A percentile compares a stretch with the other conserved stretches of the same genome.
Evolutionary conservation across 257 asterid species (phyloP).

Genomic region (Rehmannia glutinosa): DNA sequence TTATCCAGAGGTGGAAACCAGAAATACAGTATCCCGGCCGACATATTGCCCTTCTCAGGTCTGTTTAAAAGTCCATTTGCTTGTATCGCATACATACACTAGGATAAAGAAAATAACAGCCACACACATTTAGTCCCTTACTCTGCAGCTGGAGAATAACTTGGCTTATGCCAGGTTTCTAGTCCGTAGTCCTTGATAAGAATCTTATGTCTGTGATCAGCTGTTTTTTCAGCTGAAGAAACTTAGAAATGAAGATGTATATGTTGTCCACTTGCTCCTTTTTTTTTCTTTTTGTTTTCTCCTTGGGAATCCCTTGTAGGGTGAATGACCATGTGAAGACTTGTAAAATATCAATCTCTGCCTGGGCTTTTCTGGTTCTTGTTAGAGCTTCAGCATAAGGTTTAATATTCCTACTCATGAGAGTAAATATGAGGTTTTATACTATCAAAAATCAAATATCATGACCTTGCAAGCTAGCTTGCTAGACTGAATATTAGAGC

Average conservation of each 20-base stretch:
- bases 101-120: not conserved
- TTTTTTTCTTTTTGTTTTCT: too few relatives aligned
- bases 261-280: not conserved
- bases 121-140: not conserved
- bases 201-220: not conserved
- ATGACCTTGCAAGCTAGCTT: conserved; percentile 4
- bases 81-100: not conserved
- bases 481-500: conserved; percentile 9
- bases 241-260: not conserved
- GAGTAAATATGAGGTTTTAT: not conserved
- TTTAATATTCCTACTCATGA: not conserved
- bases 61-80: conserved; percentile 18
- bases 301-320: not conserved
- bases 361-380: conserved; percentile 2
- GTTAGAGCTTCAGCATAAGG: conserved; percentile 3
- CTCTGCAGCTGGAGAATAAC: not conserved
- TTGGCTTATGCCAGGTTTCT: not conserved
- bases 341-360: not conserved
- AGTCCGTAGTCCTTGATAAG: not conserved
- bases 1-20: conserved; percentile 92
- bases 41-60: conserved; percentile 91
- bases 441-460: not conserved
- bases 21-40: conserved; percentile 69
- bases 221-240: conserved; percentile 1
- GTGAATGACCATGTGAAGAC: conserved; percentile 3